A percentile compares a stretch with the other conserved stretches of the same genome.
phyloP scores from a whole-genome alignment of 2,329 filamentous ascomycete species.

The Verticillium albo-atrum region DNA sequence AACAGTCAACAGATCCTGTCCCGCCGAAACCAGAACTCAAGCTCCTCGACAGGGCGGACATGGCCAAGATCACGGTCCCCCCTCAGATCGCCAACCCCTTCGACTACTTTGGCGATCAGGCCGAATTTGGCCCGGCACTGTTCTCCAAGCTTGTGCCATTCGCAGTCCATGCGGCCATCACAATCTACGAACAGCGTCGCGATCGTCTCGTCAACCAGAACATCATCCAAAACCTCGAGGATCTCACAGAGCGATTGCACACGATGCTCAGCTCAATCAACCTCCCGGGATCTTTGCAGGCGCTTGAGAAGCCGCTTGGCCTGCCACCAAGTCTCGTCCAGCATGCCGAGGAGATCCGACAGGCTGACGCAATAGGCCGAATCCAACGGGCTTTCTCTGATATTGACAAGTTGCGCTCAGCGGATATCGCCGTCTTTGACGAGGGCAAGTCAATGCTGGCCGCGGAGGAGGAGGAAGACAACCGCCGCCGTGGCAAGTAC shows the following conservation, averaged over 20 bases:
- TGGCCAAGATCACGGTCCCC: conserved; percentile 77
- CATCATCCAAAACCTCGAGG: conserved; percentile 80
- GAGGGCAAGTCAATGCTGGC: conserved; percentile 77
- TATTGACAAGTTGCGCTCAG: conserved; percentile 81
- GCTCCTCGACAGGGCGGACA: conserved; percentile 78
- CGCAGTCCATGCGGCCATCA: conserved; percentile 89
- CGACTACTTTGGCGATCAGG: conserved; percentile 72
- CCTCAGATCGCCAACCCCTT: conserved; percentile 78
- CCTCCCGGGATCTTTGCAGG: conserved; percentile 87
- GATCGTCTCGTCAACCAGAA: conserved; percentile 87
- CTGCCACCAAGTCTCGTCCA: conserved; percentile 80
- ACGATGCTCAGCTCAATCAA: conserved; percentile 77
- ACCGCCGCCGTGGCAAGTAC: conserved; percentile 68
- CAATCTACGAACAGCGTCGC: conserved; percentile 88
- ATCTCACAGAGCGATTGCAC: conserved; percentile 74
- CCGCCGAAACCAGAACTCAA: conserved; percentile 86
- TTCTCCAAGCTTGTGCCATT: conserved; percentile 94
- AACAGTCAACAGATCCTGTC: conserved; percentile 56
- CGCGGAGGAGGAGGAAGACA: conserved; percentile 80
- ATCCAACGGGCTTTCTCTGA: conserved; percentile 79
- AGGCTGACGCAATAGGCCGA: conserved; percentile 78
- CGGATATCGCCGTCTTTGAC: conserved; percentile 72
- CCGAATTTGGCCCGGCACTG: conserved; percentile 76
- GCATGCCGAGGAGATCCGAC: conserved; percentile 89
- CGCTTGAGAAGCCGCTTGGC: conserved; percentile 89